phyloP scores from a whole-genome alignment of 169 alveolate species.

The Eimeria necatrix region DNA sequence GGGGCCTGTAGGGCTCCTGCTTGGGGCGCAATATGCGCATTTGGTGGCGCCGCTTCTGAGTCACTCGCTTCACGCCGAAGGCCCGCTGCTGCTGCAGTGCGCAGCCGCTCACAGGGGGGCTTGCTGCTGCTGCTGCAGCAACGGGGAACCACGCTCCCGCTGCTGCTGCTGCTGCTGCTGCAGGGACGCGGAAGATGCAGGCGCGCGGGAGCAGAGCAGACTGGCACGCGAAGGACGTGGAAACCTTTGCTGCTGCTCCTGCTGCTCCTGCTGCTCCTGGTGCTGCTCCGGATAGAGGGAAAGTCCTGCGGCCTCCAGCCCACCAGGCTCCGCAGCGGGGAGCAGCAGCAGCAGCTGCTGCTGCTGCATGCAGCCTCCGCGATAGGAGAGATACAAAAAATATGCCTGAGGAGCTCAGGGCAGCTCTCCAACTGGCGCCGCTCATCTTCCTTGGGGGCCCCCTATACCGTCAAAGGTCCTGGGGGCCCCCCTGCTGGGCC shows the following conservation, averaged over 20 bases:
- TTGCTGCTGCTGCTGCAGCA: no score
- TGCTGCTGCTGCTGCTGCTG: constrained; percentile 42
- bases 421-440: background rate
- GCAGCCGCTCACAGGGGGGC: constrained; percentile 33
- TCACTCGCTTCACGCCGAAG: constrained; percentile 79
- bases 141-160: no score
- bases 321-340: background rate
- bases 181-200: background rate
- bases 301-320: no score
- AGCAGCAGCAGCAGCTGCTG: constrained; percentile 36
- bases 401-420: background rate
- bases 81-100: constrained; percentile 72
- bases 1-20: constrained; percentile 33
- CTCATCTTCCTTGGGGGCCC: background rate
- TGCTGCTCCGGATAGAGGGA: background rate
- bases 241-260: background rate
- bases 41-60: constrained; percentile 74
- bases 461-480: no score
- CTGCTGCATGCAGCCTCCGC: background rate
- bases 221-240: background rate
- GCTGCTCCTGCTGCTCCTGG: constrained; percentile 29
- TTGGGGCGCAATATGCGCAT: constrained; percentile 52
- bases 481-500: no score
- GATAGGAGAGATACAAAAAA: background rate
- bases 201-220: background rate